These are phyloP conservation scores for Noccaea caerulescens DNA, from an alignment of 345 rosid genomes.

Conservation along the genomic window DNA sequence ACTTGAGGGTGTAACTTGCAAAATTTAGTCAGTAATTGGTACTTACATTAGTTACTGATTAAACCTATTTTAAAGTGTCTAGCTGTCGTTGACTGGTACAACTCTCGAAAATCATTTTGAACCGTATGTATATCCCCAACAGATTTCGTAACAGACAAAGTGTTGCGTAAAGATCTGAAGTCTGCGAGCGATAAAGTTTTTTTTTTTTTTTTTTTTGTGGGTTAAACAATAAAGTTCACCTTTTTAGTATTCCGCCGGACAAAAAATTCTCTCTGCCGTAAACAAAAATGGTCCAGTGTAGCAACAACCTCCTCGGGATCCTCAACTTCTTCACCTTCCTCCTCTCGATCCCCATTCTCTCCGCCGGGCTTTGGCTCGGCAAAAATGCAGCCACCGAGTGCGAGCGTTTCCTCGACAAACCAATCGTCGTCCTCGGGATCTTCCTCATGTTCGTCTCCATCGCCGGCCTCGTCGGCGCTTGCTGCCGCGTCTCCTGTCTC, in stretches of 20 bases:
- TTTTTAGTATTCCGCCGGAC: background rate
- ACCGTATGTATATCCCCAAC: slow-evolving; percentile 5
- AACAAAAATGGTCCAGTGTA: slow-evolving; percentile 52
- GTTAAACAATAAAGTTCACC: no score
- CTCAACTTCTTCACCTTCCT: slow-evolving; percentile 81
- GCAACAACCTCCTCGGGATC: slow-evolving; percentile 85
- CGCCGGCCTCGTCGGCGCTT: slow-evolving; percentile 88
- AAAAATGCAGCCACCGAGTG: slow-evolving; percentile 74
- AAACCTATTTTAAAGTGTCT: background rate
- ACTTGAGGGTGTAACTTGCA: slow-evolving; percentile 12
- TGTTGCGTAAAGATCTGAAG: slow-evolving; percentile 22
- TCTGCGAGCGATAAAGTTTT: background rate
- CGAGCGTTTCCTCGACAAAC: slow-evolving; percentile 88
- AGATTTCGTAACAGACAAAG: slow-evolving; percentile 42
- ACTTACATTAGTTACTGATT: background rate
- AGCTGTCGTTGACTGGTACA: slow-evolving; percentile 27
- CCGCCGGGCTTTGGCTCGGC: slow-evolving; percentile 85
- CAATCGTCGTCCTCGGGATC: slow-evolving; percentile 71
- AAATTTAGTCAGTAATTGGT: background rate
- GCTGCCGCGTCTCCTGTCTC: slow-evolving; percentile 81
- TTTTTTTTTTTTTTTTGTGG: no score
- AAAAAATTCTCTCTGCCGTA: background rate
- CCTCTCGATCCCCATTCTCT: slow-evolving; percentile 81
- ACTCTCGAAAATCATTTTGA: background rate
- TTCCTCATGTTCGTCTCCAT: slow-evolving; percentile 85